These are phyloP conservation scores for Aspergillus brunneoviolaceus DNA, from an alignment of 2,329 filamentous ascomycete species.

Conservation along the genomic window DNA sequence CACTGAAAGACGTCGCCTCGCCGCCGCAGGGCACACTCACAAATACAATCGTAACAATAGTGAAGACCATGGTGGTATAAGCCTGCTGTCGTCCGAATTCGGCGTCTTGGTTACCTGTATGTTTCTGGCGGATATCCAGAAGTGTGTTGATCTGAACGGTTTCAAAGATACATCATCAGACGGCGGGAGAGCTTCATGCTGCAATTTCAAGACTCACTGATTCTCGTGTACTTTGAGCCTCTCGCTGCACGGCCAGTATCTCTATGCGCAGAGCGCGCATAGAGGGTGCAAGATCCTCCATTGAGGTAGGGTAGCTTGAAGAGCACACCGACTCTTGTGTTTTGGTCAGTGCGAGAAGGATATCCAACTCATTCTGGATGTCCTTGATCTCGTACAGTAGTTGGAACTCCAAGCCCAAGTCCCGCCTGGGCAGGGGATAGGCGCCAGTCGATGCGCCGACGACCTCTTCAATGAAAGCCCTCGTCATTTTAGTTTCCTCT, in stretches of 20 bases:
- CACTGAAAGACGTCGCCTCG: background rate
- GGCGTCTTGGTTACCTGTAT: slow-evolving; percentile 17
- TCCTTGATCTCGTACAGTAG: background rate
- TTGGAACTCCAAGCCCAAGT: background rate
- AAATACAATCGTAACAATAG: slow-evolving; percentile 20
- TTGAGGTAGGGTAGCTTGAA: too few species aligned
- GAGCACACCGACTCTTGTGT: too few species aligned
- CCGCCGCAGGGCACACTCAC: background rate
- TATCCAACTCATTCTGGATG: background rate
- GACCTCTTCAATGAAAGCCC: background rate
- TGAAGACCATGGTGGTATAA: slow-evolving; percentile 20
- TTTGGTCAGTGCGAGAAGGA: background rate
- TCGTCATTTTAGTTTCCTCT: background rate
- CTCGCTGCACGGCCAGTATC: background rate
- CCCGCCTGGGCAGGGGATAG: background rate
- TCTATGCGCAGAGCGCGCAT: background rate
- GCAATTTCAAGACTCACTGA: background rate
- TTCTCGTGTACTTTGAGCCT: background rate
- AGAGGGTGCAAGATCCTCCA: too few species aligned
- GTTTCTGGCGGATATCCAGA: slow-evolving; percentile 20
- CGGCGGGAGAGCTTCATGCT: too few species aligned
- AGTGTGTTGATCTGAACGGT: background rate
- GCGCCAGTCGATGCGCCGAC: background rate
- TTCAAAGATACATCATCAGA: too few species aligned
- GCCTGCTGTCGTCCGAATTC: slow-evolving; percentile 14